Evolutionary conservation across 2,329 filamentous ascomycete species (phyloP).

Genomic region (Dryadomyces quercus-mongolicae): DNA sequence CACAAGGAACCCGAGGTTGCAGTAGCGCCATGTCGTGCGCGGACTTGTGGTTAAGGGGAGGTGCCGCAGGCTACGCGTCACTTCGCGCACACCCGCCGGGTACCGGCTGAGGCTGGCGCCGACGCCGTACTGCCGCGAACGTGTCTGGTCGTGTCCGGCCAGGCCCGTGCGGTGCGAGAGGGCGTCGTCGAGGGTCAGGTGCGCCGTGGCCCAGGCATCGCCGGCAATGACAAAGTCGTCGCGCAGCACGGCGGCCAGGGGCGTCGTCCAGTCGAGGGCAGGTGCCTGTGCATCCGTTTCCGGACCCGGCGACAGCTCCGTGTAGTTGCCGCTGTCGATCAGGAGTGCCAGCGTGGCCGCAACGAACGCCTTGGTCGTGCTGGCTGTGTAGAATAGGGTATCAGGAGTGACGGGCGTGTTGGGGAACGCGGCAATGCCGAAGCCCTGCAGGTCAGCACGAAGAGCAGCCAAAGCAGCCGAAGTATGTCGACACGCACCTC

Average conservation of each 20-base stretch:
- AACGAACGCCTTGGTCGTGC: constrained; percentile 42
- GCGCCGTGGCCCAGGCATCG: constrained; percentile 26
- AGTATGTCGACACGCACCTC: constrained; percentile 19
- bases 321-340: constrained; percentile 28
- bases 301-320: constrained; percentile 8
- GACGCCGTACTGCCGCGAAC: constrained; percentile 16
- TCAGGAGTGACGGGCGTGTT: constrained; percentile 27
- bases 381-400: constrained; percentile 41
- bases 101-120: constrained; percentile 10
- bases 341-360: constrained; percentile 35
- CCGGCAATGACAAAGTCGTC: constrained; percentile 35
- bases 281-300: not conserved
- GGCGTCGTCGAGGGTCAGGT: constrained; percentile 39
- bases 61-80: constrained; percentile 27
- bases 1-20: constrained; percentile 39
- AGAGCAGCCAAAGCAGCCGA: not conserved
- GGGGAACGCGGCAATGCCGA: constrained; percentile 26
- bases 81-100: constrained; percentile 20
- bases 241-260: constrained; percentile 30
- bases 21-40: constrained; percentile 33
- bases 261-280: constrained; percentile 30
- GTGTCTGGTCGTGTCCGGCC: constrained; percentile 27
- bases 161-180: constrained; percentile 39
- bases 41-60: constrained; percentile 26
- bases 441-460: constrained; percentile 21